Evolutionary conservation across 1,284 basidiomycete species (phyloP).

Genomic region (Sutorius eximius): DNA sequence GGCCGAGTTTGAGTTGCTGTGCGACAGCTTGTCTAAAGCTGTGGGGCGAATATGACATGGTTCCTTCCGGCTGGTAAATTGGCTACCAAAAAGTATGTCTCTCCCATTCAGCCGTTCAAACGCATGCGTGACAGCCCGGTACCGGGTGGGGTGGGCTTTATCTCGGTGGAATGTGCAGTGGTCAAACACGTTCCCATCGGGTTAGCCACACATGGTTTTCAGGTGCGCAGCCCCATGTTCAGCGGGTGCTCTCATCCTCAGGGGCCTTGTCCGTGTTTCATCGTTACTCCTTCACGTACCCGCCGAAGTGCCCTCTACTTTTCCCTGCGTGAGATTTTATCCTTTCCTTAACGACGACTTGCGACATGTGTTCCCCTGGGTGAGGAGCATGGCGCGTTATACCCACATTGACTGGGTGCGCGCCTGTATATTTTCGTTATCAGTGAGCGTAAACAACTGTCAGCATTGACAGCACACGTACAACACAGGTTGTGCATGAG

Average conservation of each 20-base stretch:
- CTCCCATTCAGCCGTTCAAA: background rate
- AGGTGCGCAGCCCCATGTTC: background rate
- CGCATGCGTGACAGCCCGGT: background rate
- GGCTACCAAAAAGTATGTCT: background rate
- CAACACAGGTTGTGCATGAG: background rate
- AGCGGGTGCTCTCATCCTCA: background rate
- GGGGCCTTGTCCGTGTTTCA: background rate
- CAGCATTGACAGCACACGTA: background rate
- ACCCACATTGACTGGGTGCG: background rate
- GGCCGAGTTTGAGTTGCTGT: slow-evolving; percentile 1
- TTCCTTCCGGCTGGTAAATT: background rate
- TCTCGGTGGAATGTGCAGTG: background rate
- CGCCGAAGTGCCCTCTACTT: background rate
- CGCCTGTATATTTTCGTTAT: slow-evolving; percentile 1
- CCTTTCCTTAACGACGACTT: background rate
- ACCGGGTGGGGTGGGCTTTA: background rate
- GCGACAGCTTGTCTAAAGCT: slow-evolving; percentile 1
- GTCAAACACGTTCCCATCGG: background rate
- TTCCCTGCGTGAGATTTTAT: background rate
- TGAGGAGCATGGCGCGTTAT: background rate
- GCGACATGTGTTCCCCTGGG: background rate
- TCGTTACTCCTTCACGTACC: background rate
- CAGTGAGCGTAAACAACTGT: background rate
- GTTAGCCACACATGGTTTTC: background rate
- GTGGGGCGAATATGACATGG: slow-evolving; percentile 5